Conservation (phyloP, 352 stramenopile genomes). For the Phytophthora pini region DNA sequence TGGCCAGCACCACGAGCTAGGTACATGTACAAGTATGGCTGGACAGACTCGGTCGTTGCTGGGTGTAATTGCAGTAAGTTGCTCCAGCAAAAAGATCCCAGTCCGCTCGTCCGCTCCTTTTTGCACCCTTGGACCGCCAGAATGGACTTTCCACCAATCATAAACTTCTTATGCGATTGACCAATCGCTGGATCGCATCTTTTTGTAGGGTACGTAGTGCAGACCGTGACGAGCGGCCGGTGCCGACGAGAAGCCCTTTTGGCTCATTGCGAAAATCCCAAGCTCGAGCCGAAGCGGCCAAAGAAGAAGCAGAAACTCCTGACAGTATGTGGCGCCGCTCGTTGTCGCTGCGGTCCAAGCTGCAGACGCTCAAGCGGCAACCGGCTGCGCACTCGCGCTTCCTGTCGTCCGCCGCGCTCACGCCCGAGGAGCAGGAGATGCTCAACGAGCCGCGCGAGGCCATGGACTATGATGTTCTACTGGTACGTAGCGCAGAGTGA, state of each 20-base stretch:
- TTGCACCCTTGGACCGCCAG: conserved; percentile 28
- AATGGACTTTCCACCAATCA: conserved; percentile 30
- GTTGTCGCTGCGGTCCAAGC: conserved; percentile 26
- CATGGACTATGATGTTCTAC: conserved; percentile 99
- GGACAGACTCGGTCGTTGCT: conserved; percentile 5
- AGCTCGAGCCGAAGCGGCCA: conserved; percentile 29
- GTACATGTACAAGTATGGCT: conserved; percentile 15
- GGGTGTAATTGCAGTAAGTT: not conserved
- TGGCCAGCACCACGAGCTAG: conserved; percentile 19
- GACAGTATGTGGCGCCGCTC: conserved; percentile 50
- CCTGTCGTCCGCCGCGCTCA: conserved; percentile 46
- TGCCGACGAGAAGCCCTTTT: too few relatives aligned
- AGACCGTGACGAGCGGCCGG: conserved; percentile 22
- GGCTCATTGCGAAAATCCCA: conserved; percentile 32
- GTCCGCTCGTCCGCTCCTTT: conserved; percentile 11
- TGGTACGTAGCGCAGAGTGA: conserved; percentile 78
- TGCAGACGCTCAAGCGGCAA: conserved; percentile 25
- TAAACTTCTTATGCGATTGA: conserved; percentile 2
- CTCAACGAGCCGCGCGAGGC: conserved; percentile 85
- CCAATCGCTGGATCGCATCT: conserved; percentile 12
- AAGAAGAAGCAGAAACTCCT: conserved; percentile 20
- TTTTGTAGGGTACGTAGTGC: conserved; percentile 32
- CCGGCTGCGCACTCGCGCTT: conserved; percentile 31
- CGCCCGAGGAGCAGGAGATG: conserved; percentile 72
- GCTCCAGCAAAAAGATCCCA: not conserved